Base-by-base conservation (phyloP, 805 yeast species). In the Brettanomyces naardenensis region DNA sequence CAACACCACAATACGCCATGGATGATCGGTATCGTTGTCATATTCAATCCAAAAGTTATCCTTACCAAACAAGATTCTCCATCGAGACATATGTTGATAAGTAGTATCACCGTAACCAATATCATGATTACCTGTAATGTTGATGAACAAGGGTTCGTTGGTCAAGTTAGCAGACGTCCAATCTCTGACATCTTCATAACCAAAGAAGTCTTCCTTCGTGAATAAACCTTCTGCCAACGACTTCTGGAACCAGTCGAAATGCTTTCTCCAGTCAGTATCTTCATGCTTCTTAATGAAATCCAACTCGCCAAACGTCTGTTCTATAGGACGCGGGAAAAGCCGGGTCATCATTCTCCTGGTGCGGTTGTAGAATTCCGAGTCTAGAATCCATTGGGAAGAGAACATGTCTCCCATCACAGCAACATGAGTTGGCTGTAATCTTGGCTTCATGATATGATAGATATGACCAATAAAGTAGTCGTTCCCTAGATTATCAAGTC, bases 101-200 rank as follows among this genome's bases (percentile, higher is more conserved):
- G 95, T 88, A 29, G 94, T 86, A 59, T 92, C 98, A 1, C 97
- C 97, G 56, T 92, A 90, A 0, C 98, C 98, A 34, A 90, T 78
- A 57, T 92, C 98, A 56, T 92, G 98, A 56, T 92, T 92, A 2
- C 98, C 98, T 2, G 95, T 80, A 33, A 92, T 64, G 56, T 92
- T 92, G 43, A 87, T 71, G 52, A 90, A 75, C 27, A 84, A 60
- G 9, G 86, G 89, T 41, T 74, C 75, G 26, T 70, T 67, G 17
- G 56, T 64, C 46, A 59, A 47, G 17, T 30, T 35, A 5, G 43
- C 42, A 19, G 60, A 49, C 3, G 53, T 43, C 95, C 95, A 84
- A 49, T 80, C 82, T 45, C 75, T 73, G 5, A 80, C 73, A 54
- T 82, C 75, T 34, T 62, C 58, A 51, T 71, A 79, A 6, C 75